Base-by-base conservation (phyloP, 371 early-diverging fungal species). In the Lichtheimia hyalospora region DNA sequence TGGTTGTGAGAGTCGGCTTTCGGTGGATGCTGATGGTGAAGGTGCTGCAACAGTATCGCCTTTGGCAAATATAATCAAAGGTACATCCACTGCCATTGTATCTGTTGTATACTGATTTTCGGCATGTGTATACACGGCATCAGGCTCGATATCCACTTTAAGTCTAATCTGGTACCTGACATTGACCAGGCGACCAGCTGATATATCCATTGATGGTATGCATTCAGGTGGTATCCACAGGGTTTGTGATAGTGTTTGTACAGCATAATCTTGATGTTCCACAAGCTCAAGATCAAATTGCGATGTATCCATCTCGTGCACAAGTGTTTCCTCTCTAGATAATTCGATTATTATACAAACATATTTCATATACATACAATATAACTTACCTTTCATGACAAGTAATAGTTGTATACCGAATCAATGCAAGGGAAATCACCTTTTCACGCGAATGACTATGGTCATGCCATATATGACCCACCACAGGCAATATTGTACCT, bases 381-480 rank as follows among this genome's bases (percentile, higher is more conserved):
- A 8, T 34, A 34, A 4, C 21, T 46, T 46, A 46, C 46, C 46
- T 46, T 5, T 14, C 18, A 18, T 46, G 16, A 21, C 46, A 46
- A 21, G 18, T 46, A 46, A 46, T 46, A 7, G 46, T 46, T n/a
- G n/a, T 46, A 14, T 18, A 7, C 10, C 46, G 46, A 10, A 61
- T 27, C 18, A 61, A 34, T 0, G 49, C 13, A 15, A 61, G 21
- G n/a, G 61, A 28, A 12, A 61, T 39, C 10, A 40, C 61, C 3
- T 43, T 39, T 13, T 39, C 12, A 5, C 61, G 53, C 18, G 10
- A 46, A 25, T 49, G 54, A 15, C 14, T 13, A n/a, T 49, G 51
- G 10, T 54, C 61, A 49, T 54, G 61, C 61, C 61, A 61, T 12
- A 61, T 54, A 46, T 61, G 61, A 13, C 49, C 49, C 18, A 54